Base-by-base conservation (phyloP, 805 yeast genomes). In the Metschnikowia gelsemii region DNA sequence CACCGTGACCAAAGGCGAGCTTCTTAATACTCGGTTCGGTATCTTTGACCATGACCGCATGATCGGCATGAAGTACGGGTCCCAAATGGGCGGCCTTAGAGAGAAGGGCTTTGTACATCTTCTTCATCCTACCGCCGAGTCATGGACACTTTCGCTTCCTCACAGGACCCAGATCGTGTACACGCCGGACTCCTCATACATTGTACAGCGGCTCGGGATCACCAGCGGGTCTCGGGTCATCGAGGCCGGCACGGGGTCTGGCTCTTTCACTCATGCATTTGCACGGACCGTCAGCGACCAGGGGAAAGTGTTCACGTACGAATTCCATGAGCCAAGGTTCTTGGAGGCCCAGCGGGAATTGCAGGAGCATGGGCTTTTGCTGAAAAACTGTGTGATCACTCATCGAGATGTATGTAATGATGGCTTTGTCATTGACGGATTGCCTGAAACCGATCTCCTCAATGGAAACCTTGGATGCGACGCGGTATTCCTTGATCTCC, bases 181-280 rank as follows among this genome's bases (percentile, higher is more conserved):
- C 60, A 86, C 97, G 0, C 96, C 96, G 8, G 99, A 93, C 61
- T 85, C 96, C 2, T 79, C 95, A 21, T 93, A 87, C 56, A 89
- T 93, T 40, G 77, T 87, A 48, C 96, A 91, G 60, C 69, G 96
- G 54, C 67, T 93, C 48, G 75, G 79, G 32, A 81, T 93, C 40
- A 70, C 78, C 14, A 79, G 87, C 11, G 90, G 91, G 1, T 75
- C 88, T 0, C 67, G 79, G 44, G 95, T 93, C 9, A 83, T 93
- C 34, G 99, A 93, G 66, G 96, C 98, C 0, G 99, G 99, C 26
- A 93, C 99, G 0, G 99, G 99, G 0, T 86, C 96, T 5, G 99
- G 95, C 0, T 88, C 96, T 1, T 87, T 93, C 57, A 85, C 96
- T 3, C 99, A 93, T 64, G 83, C 96, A 0, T 79, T 93, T 61